phyloP scores from a whole-genome alignment of 2,329 filamentous ascomycete species.

The Sporothrix brasiliensis region DNA sequence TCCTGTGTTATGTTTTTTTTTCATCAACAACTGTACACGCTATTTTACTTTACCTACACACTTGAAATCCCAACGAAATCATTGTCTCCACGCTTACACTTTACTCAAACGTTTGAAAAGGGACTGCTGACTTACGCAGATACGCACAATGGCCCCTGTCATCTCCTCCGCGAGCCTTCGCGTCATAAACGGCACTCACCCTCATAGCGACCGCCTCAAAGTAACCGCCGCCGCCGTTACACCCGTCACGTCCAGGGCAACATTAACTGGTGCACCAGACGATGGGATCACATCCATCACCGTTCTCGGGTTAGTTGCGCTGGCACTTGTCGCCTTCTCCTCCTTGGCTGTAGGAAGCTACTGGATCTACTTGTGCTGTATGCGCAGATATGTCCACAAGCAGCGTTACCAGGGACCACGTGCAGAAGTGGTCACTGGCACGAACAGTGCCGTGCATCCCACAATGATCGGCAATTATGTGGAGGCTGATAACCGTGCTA shows the following conservation, averaged over 20 bases:
- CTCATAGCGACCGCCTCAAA: neutral
- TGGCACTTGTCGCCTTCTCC: neutral
- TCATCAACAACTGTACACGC: neutral
- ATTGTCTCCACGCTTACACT: neutral
- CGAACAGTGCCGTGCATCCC: no score
- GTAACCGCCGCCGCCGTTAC: neutral
- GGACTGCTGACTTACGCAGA: no score
- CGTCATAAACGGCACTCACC: neutral
- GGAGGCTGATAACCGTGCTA: neutral
- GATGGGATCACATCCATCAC: neutral
- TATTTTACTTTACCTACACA: neutral
- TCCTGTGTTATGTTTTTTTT: neutral
- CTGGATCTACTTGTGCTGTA: neutral
- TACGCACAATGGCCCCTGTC: constrained; percentile 2
- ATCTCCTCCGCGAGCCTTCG: neutral
- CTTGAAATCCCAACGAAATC: neutral
- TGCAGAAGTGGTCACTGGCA: no score
- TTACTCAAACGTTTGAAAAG: no score
- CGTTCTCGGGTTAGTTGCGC: neutral
- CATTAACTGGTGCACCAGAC: neutral
- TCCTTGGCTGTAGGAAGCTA: neutral
- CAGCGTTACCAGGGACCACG: neutral
- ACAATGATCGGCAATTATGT: neutral
- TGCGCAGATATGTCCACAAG: neutral
- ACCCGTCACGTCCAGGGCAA: neutral